Evolutionary conservation across 768 basidiomycete species (phyloP).

Genomic region (Russula griseocarnosa): DNA sequence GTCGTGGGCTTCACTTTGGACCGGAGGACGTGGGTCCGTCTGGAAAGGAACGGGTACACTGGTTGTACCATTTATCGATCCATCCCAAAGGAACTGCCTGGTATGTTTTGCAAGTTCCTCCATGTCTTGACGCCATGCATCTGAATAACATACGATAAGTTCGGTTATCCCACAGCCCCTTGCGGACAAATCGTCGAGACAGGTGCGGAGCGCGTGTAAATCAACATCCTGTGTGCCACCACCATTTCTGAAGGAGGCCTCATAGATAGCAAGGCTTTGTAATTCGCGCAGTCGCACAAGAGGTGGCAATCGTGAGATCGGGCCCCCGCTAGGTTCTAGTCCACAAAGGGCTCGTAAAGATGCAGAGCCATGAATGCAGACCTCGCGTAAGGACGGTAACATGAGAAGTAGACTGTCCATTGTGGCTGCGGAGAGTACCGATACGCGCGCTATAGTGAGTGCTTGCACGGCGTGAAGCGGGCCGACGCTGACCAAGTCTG

Average conservation of each 20-base stretch:
- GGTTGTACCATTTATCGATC: slow-evolving; percentile 17
- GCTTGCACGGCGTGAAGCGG: slow-evolving; percentile 23
- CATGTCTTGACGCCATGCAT: slow-evolving; percentile 24
- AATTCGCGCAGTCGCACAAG: slow-evolving; percentile 16
- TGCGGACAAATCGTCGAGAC: slow-evolving; percentile 10
- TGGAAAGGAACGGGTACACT: slow-evolving; percentile 21
- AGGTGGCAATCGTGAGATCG: slow-evolving; percentile 13
- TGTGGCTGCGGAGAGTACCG: slow-evolving; percentile 10
- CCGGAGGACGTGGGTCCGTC: background rate
- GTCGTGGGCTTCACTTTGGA: background rate
- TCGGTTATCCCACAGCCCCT: slow-evolving; percentile 8
- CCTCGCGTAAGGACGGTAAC: slow-evolving; percentile 22
- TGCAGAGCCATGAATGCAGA: slow-evolving; percentile 27
- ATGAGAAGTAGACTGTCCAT: slow-evolving; percentile 19
- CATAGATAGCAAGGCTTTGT: slow-evolving; percentile 21
- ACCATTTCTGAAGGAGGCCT: slow-evolving; percentile 21
- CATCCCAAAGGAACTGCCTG: slow-evolving; percentile 27
- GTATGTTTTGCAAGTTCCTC: slow-evolving; percentile 22
- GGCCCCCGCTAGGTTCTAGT: background rate
- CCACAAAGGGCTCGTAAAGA: slow-evolving; percentile 25
- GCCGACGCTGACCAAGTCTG: slow-evolving; percentile 17
- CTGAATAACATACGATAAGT: slow-evolving; percentile 29
- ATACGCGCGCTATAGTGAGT: slow-evolving; percentile 26
- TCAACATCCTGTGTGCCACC: slow-evolving; percentile 9
- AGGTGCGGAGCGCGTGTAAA: slow-evolving; percentile 19